Evolutionary conservation across 2,329 filamentous ascomycete species (phyloP).

Genomic region (Kalaharituber pfeilii): DNA sequence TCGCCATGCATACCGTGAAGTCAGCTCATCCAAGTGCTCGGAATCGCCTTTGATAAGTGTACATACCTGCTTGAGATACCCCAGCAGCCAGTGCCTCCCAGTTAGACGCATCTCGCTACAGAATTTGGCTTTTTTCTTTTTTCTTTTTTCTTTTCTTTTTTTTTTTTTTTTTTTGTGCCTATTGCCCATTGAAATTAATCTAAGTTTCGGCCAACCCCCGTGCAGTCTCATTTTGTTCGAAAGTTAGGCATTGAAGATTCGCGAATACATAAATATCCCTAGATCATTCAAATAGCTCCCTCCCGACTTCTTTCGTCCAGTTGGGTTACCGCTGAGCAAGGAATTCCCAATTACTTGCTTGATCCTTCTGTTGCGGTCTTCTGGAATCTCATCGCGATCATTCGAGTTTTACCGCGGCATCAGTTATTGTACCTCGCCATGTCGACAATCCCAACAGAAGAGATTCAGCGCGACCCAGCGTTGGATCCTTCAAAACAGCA

Average conservation of each 20-base stretch:
- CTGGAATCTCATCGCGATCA: not conserved
- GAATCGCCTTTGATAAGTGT: too few relatives aligned
- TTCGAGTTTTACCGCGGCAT: too few relatives aligned
- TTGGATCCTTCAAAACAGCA: not conserved
- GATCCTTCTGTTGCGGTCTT: not conserved
- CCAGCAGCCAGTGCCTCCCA: too few relatives aligned
- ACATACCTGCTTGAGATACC: too few relatives aligned
- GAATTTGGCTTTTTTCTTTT: too few relatives aligned
- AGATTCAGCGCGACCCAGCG: not conserved
- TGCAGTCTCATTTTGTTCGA: not conserved
- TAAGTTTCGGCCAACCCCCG: not conserved
- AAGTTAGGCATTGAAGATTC: not conserved
- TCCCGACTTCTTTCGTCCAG: not conserved
- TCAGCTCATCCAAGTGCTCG: too few relatives aligned
- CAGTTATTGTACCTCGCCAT: not conserved
- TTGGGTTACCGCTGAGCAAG: too few relatives aligned
- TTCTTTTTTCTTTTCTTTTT: too few relatives aligned
- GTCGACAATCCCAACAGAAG: not conserved
- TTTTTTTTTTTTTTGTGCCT: too few relatives aligned
- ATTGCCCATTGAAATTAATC: not conserved
- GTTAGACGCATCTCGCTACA: too few relatives aligned
- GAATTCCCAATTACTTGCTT: not conserved
- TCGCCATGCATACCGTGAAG: too few relatives aligned
- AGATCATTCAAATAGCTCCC: not conserved
- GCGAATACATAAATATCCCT: not conserved